Conservation (phyloP, 2,329 filamentous ascomycete species). For the Paecilomyces formosus region DNA sequence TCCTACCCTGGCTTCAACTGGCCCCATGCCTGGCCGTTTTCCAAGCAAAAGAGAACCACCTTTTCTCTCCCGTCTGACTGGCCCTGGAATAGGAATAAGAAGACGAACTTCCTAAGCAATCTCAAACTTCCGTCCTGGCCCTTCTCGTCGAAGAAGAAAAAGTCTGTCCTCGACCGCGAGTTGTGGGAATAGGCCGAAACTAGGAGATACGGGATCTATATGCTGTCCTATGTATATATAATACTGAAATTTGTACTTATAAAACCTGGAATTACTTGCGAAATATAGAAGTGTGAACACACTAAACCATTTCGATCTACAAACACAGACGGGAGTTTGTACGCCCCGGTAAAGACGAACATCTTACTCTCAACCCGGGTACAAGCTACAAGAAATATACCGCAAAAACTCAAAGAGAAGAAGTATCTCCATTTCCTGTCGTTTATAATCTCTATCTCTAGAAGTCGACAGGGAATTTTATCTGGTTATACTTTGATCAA, state of each 20-base stretch:
- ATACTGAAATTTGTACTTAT: neutral
- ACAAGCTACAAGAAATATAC: too few relatives aligned
- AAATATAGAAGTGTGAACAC: neutral
- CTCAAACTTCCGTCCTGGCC: neutral
- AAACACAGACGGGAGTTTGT: neutral
- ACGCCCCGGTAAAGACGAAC: too few relatives aligned
- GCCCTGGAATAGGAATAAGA: neutral
- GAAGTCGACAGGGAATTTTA: too few relatives aligned
- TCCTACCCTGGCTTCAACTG: neutral
- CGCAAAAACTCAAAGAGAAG: too few relatives aligned
- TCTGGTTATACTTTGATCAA: too few relatives aligned
- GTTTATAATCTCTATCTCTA: too few relatives aligned
- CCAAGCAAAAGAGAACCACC: neutral
- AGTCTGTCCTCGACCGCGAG: neutral
- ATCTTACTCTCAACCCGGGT: too few relatives aligned
- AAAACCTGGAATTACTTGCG: neutral
- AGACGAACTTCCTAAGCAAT: neutral
- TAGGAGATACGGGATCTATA: neutral
- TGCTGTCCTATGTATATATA: neutral
- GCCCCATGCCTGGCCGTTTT: neutral
- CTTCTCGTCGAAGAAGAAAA: neutral
- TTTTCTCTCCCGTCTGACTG: neutral
- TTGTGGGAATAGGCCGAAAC: neutral
- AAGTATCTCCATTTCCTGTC: too few relatives aligned
- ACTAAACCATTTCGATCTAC: neutral